phyloP scores from a whole-genome alignment of 495 filamentous ascomycete genomes.

The Penicillium simplicissimum region DNA sequence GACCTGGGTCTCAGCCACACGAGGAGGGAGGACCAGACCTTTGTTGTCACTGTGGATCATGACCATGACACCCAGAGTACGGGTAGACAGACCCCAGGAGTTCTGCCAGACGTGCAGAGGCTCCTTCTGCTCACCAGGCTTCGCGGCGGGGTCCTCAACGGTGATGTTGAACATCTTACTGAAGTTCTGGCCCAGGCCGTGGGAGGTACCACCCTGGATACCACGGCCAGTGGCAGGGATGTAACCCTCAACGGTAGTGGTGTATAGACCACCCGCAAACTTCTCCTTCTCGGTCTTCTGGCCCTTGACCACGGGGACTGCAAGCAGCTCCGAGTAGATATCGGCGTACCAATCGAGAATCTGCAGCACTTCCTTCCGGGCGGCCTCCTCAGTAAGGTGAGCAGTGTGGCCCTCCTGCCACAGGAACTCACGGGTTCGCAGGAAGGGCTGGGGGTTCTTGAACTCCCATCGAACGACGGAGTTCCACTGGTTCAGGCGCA shows the following conservation, averaged over 20 bases:
- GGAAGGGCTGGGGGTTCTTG: conserved; percentile 58
- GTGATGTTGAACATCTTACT: conserved; percentile 98
- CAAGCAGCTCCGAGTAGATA: conserved; percentile 89
- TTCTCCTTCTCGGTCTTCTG: conserved; percentile 90
- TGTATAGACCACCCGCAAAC: conserved; percentile 94
- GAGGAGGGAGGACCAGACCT: conserved; percentile 87
- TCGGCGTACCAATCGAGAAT: conserved; percentile 92
- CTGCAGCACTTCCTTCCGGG: conserved; percentile 80
- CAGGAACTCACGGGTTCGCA: conserved; percentile 82
- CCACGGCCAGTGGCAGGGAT: conserved; percentile 92
- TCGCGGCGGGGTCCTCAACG: conserved; percentile 83
- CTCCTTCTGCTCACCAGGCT: conserved; percentile 68
- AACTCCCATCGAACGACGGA: conserved; percentile 82
- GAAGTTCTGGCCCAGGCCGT: conserved; percentile 96
- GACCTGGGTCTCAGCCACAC: conserved; percentile 81
- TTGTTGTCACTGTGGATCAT: conserved; percentile 96
- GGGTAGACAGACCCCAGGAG: conserved; percentile 95
- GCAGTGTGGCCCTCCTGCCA: conserved; percentile 99
- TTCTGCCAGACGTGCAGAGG: conserved; percentile 93
- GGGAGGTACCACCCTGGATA: conserved; percentile 93
- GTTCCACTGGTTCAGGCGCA: conserved; percentile 96
- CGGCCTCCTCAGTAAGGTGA: conserved; percentile 75
- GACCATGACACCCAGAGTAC: conserved; percentile 95
- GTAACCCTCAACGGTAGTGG: conserved; percentile 86
- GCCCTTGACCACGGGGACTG: conserved; percentile 89